Base-by-base conservation (phyloP, 306 rosid species). In the Acmispon strigosus region DNA sequence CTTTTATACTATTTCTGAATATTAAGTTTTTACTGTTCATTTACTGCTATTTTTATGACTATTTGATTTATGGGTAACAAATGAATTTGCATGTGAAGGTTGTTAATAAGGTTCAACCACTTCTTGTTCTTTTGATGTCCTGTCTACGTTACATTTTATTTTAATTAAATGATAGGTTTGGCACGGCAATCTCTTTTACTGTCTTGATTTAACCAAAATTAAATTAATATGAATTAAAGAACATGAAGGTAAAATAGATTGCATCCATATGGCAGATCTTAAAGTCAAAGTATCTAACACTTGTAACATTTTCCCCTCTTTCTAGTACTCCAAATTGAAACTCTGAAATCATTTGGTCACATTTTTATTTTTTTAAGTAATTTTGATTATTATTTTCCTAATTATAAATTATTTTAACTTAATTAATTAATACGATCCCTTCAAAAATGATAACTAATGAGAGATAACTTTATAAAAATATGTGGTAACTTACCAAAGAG, bases 21-120 rank as follows among this genome's bases (percentile, higher is more conserved):
- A 27, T 54, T 24, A 49, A 49, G 14, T 14, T 61, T 4, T 50
- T 22, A 22, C 24, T 22, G 24, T 15, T 39, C 50, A 19, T 5
- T 27, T 7, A n/a, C 17, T 52, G 1, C 48, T 14, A 11, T 12
- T 42, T 24, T 58, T 0, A 7, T 7, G 24, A 5, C 0, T 24
- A 27, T 51, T 52, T 29, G 50, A 34, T 29, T 53, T 15, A 17
- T 3, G 27, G 13, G 18, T 27, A 9, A 19, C 39, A 61, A 34
- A 44, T 70, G 59, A 70, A 44, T 44, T 77, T 62, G 29, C 50
- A 29, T 39, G 66, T 14, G 65, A 36, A 47, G 48, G 70, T 27
- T 59, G 68, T 51, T 20, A 70, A 52, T 62, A 61, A 20, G 53
- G 45, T 45, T 55, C 81, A 71, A 54, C 76, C 13, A 53, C 76